Evolutionary conservation across 2,329 filamentous ascomycete species (phyloP).

Genomic region (Alternaria tenuissima): DNA sequence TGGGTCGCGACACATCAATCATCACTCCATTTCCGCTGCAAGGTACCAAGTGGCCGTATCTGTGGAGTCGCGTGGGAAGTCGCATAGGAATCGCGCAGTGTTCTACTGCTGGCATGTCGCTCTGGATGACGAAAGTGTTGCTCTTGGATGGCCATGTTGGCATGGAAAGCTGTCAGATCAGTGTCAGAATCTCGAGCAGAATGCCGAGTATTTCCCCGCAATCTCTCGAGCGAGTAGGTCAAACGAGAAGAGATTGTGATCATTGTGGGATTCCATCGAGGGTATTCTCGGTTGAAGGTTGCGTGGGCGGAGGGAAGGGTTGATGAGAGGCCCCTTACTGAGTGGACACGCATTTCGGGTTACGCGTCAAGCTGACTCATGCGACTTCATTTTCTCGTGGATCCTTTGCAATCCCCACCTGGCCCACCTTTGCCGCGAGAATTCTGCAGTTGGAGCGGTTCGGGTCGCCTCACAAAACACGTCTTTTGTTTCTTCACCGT

Average conservation of each 20-base stretch:
- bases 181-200: neutral
- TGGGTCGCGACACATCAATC: slow-evolving; percentile 1
- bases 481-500: neutral
- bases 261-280: neutral
- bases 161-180: neutral
- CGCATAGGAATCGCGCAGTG: neutral
- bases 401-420: neutral
- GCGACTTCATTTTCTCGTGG: neutral
- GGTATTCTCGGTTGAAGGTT: neutral
- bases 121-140: neutral
- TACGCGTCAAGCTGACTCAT: slow-evolving; percentile 13
- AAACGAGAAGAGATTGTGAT: neutral
- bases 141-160: neutral
- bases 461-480: neutral
- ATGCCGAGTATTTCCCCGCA: neutral
- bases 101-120: slow-evolving; percentile 4
- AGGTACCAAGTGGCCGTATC: neutral
- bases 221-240: neutral
- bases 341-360: slow-evolving; percentile 5
- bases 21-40: slow-evolving; percentile 6
- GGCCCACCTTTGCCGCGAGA: neutral
- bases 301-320: neutral
- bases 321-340: neutral
- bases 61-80: slow-evolving; percentile 1
- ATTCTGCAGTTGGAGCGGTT: neutral